Conservation (phyloP, 2,329 filamentous ascomycete species). For the Colletotrichum paranaense region DNA sequence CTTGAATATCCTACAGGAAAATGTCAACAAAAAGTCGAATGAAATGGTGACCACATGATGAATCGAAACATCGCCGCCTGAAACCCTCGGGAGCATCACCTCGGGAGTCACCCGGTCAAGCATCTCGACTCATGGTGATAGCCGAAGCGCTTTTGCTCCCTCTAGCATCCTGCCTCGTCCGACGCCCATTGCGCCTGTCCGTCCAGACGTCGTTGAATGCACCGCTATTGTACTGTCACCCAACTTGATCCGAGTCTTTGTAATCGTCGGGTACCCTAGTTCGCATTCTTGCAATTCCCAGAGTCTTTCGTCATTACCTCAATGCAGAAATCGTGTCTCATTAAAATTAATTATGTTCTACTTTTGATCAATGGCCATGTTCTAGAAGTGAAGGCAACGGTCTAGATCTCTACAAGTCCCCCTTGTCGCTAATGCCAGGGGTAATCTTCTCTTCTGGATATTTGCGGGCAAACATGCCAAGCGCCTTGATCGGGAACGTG, state of each 20-base stretch:
- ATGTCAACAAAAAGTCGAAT: neutral
- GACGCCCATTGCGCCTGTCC: too few species aligned
- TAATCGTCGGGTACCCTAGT: neutral
- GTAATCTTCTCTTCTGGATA: slow-evolving; percentile 74
- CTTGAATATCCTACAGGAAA: too few species aligned
- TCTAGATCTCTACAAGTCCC: neutral
- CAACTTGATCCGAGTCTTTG: too few species aligned
- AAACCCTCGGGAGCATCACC: neutral
- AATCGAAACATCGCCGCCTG: neutral
- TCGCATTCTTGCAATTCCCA: neutral
- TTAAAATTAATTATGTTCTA: slow-evolving; percentile 19
- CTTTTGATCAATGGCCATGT: neutral
- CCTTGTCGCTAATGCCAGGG: slow-evolving; percentile 27
- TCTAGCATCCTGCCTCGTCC: neutral
- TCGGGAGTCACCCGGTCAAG: neutral
- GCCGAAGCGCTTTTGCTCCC: too few species aligned
- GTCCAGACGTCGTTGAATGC: too few species aligned
- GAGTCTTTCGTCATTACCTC: neutral
- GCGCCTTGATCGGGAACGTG: slow-evolving; percentile 90
- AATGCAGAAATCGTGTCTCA: neutral
- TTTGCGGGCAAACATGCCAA: slow-evolving; percentile 85
- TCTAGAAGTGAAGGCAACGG: neutral
- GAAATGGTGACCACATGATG: neutral
- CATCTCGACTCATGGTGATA: neutral
- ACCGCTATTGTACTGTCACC: too few species aligned